These are phyloP conservation scores for Emergomyces africanus DNA, from an alignment of 2,329 filamentous ascomycete genomes.

Conservation along the genomic window DNA sequence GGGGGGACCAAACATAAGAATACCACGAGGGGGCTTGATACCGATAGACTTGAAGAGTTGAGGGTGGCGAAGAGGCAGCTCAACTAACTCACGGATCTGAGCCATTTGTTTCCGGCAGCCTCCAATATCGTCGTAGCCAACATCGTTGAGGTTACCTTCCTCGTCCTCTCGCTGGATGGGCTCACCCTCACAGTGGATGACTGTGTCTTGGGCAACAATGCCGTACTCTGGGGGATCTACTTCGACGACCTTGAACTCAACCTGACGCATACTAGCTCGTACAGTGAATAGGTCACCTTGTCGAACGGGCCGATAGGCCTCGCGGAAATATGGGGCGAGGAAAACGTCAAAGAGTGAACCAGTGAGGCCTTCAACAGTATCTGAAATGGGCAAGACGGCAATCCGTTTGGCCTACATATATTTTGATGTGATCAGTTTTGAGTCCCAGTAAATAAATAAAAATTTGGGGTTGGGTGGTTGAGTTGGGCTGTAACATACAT, in stretches of 20 bases:
- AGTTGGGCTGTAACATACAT: constrained; percentile 49
- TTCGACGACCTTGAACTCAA: constrained; percentile 99
- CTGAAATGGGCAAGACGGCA: constrained; percentile 92
- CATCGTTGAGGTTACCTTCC: constrained; percentile 98
- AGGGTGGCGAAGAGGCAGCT: constrained; percentile 89
- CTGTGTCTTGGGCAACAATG: constrained; percentile 95
- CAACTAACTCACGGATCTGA: constrained; percentile 96
- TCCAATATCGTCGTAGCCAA: constrained; percentile 98
- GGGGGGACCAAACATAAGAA: constrained; percentile 88
- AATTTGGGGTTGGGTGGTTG: background rate
- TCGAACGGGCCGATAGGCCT: constrained; percentile 93
- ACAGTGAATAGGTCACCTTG: constrained; percentile 98
- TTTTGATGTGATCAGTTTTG: constrained; percentile 12
- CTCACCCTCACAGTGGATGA: constrained; percentile 97
- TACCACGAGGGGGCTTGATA: constrained; percentile 98
- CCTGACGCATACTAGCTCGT: constrained; percentile 94
- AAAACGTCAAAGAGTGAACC: constrained; percentile 98
- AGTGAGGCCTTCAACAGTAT: constrained; percentile 94
- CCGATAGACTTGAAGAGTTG: constrained; percentile 99
- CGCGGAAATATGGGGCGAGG: constrained; percentile 98
- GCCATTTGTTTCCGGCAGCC: constrained; percentile 99
- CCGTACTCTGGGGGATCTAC: constrained; percentile 97
- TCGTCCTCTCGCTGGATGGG: constrained; percentile 96
- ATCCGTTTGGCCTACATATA: constrained; percentile 91
- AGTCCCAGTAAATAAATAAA: background rate